Evolutionary conservation across 2,329 filamentous ascomycete genomes (phyloP), one percentile per base, ranked within the genome.

Genomic region (Keithomyces neogunnii): DNA sequence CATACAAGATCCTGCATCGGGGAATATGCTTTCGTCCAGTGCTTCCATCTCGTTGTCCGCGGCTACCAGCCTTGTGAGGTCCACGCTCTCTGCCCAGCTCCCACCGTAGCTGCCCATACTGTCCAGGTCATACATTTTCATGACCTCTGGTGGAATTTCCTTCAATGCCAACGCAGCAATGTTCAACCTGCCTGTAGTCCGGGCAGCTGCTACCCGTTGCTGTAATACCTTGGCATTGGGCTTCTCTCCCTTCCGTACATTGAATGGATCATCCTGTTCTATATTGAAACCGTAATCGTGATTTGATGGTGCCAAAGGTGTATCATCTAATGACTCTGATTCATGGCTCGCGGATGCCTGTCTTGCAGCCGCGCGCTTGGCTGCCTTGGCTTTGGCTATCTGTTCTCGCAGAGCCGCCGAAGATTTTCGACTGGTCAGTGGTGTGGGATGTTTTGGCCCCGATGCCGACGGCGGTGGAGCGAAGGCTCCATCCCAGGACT

Each of bases 31-130:
- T 19, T 93, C 88, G 2, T 82, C 79, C 35, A 97, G 74, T 33
- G 75, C 73, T 60, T 88, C 82, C 46, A 99, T 68, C 61, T 96
- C 88, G 62, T 99, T 97, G 62, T 96, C 90, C 7, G 92, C 90
- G 5, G 88, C 90, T 56, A 93, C 81, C 47, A 97, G 83, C 54
- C 86, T 83, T 1, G 85, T 86, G 45, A 97, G 71, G 63, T 97
- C 92, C 9, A 97, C 89, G 53, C 87, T 86, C 66, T 97, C 92
- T 2, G 90, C 90, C 93, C 93, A 97, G 35, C 85, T 82, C 9
- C 83, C 79, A 36, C 78, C 81, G 28, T 78, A 72, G 10, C 73
- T 75, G 38, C 85, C 81, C 51, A 83, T 76, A 1, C 80, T 77
- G 49, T 90, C 84, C 19, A 88, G 74, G 59, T 90, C 87, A 65